A percentile compares a stretch with the other conserved stretches of the same genome.
phyloP scores from a whole-genome alignment of 768 basidiomycete genomes.

The Mycena capillaripes region DNA sequence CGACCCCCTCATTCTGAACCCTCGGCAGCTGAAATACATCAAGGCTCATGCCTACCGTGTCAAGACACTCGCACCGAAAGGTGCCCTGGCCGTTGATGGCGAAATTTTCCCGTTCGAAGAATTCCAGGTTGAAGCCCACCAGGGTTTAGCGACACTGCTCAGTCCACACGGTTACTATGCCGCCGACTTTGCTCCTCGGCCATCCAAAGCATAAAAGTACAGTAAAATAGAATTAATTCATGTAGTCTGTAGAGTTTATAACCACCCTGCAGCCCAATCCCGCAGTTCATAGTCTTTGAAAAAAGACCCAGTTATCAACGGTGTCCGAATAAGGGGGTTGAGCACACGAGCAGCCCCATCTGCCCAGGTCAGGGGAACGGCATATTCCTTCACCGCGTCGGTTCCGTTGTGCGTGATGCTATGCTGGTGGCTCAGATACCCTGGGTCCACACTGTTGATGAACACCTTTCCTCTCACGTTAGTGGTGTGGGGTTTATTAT shows the following conservation, averaged over 20 bases:
- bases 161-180: conserved; percentile 76
- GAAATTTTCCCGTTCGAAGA: conserved; percentile 82
- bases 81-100: conserved; percentile 81
- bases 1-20: conserved; percentile 14
- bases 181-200: conserved; percentile 60
- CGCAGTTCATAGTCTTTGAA: conserved; percentile 49
- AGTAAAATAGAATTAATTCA: not conserved
- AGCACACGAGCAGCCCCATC: conserved; percentile 51
- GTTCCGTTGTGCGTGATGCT: conserved; percentile 45
- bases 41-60: conserved; percentile 83
- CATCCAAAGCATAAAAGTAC: conserved; percentile 20
- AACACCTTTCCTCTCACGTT: too few species aligned
- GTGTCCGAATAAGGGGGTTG: conserved; percentile 50
- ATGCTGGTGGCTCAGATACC: conserved; percentile 54
- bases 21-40: conserved; percentile 73
- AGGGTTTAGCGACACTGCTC: conserved; percentile 73
- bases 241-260: not conserved
- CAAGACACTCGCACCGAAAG: conserved; percentile 67
- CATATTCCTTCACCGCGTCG: conserved; percentile 29
- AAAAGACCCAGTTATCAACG: conserved; percentile 50
- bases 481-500: too few species aligned
- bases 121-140: conserved; percentile 83
- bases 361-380: conserved; percentile 50
- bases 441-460: conserved; percentile 53
- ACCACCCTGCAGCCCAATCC: conserved; percentile 33